Conservation (phyloP, 371 early-diverging fungal species). For the Mortierella sp. region DNA sequence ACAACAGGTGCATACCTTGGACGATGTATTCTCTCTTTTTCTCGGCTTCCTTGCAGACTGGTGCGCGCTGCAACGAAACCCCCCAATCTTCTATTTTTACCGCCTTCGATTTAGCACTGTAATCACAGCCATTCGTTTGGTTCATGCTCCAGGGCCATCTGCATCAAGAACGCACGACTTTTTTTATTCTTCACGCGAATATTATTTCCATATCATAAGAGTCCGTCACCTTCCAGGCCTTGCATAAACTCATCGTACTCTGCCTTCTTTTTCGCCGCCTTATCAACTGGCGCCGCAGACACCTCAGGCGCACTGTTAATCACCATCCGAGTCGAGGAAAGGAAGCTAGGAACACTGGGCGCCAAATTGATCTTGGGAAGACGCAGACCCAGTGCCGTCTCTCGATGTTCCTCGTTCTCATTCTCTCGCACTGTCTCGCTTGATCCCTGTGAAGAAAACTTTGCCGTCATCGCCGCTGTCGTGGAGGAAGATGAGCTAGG, state of each 20-base stretch:
- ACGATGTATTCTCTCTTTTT: too few relatives aligned
- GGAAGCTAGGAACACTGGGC: constrained; percentile 31
- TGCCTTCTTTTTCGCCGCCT: constrained; percentile 48
- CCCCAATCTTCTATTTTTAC: background rate
- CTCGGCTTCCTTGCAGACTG: too few relatives aligned
- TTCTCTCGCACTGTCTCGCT: background rate
- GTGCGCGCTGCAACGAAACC: too few relatives aligned
- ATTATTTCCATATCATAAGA: constrained; percentile 17
- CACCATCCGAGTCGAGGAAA: constrained; percentile 31
- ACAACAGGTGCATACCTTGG: too few relatives aligned
- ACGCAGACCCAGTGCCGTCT: constrained; percentile 48
- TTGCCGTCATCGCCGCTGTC: background rate
- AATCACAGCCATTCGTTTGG: background rate
- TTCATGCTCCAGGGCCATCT: background rate
- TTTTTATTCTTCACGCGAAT: background rate
- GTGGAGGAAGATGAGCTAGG: background rate
- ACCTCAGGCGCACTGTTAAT: constrained; percentile 57
- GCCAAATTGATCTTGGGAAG: constrained; percentile 45
- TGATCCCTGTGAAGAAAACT: background rate
- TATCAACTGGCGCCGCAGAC: constrained; percentile 27
- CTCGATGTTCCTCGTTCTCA: constrained; percentile 28
- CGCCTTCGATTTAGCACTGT: background rate
- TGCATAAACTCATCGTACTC: constrained; percentile 55
- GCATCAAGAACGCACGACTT: background rate
- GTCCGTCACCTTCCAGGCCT: constrained; percentile 46